Base-by-base conservation (phyloP, 2,329 filamentous ascomycete species). In the Fusarium decemcellulare region DNA sequence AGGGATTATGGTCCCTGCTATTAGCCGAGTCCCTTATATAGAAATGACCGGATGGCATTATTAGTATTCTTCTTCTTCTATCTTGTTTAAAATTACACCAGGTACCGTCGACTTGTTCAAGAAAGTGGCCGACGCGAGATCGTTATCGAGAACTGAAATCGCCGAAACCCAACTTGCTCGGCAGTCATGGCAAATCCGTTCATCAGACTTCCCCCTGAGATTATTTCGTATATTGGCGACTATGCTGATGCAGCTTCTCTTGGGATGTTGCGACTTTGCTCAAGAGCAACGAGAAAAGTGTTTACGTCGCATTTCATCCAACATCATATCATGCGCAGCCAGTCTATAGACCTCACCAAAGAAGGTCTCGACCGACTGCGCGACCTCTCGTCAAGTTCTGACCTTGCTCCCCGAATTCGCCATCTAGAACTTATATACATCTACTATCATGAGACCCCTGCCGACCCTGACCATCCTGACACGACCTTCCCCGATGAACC, bases 271-370 rank as follows among this genome's bases (percentile, higher is more conserved):
- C 44, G 44, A 29, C 42, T 44, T 29, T 44, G 42, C 42, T 44
- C 10, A 44, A 18, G 8, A 6, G 15, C 42, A 29, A 44, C 10
- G 6, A 44, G 42, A 44, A 16, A 44, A 18, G 12, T 8, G 2
- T 44, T 44, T 23, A 44, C 42, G 16, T 16, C 42, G 10, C 8
- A 18, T 44, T 44, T 44, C 42, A 29, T 29, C 23, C 10, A 14
- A 23, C 42, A 29, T 14, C 42, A 44, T 16, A 44, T 44, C 42
- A 23, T 14, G 30, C 10, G 11, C 44, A 47, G 23, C 18, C 44
- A 47, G 44, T 47, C 44, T 30, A 14, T 47, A 47, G 44, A 47
- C 44, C 44, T 47, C 29, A 47, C 44, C 44, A 47, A 30, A 16
- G 8, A 44, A 23, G 42, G 42, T 23, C 42, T 44, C 16, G 3